phyloP scores from a whole-genome alignment of 1,284 basidiomycete genomes.

The Malassezia pachydermatis region DNA sequence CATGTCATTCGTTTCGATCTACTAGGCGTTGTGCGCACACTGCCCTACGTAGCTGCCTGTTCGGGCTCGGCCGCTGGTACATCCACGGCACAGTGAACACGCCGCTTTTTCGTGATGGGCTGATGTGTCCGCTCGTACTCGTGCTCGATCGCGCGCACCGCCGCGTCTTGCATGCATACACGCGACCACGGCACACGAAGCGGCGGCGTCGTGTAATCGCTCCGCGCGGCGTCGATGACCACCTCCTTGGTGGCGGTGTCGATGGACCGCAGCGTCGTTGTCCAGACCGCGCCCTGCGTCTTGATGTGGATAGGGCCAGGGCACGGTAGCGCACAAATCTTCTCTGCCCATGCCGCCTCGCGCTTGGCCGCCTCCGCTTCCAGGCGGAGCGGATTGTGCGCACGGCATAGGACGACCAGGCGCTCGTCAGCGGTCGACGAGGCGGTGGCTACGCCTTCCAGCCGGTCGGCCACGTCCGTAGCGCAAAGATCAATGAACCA shows the following conservation, averaged over 20 bases:
- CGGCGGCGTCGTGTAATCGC: background rate
- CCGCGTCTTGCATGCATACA: conserved; percentile 2
- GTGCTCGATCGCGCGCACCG: no score
- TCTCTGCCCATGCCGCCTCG: conserved; percentile 22
- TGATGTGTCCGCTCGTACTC: no score
- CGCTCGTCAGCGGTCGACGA: conserved; percentile 22
- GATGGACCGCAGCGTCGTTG: background rate
- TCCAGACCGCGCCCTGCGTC: conserved; percentile 27
- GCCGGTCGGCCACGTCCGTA: conserved; percentile 26
- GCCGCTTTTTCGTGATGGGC: conserved; percentile 1
- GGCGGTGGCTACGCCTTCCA: conserved; percentile 26
- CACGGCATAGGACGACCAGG: conserved; percentile 39
- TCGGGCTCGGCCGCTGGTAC: no score
- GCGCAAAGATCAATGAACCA: conserved; percentile 37
- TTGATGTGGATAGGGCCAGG: conserved; percentile 26
- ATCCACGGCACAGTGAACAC: conserved; percentile 4
- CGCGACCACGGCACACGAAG: conserved; percentile 4
- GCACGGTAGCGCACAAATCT: conserved; percentile 19
- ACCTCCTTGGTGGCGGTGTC: background rate
- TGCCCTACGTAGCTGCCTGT: background rate
- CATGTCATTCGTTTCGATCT: background rate
- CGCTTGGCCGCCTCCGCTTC: conserved; percentile 26
- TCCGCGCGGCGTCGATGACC: background rate
- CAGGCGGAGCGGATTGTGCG: conserved; percentile 39
- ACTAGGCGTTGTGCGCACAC: background rate